A percentile compares a stretch with the other conserved stretches of the same genome.
These are phyloP conservation scores for Phytophthora nicotianae DNA, from an alignment of 352 stramenopile genomes.

Conservation along the genomic window DNA sequence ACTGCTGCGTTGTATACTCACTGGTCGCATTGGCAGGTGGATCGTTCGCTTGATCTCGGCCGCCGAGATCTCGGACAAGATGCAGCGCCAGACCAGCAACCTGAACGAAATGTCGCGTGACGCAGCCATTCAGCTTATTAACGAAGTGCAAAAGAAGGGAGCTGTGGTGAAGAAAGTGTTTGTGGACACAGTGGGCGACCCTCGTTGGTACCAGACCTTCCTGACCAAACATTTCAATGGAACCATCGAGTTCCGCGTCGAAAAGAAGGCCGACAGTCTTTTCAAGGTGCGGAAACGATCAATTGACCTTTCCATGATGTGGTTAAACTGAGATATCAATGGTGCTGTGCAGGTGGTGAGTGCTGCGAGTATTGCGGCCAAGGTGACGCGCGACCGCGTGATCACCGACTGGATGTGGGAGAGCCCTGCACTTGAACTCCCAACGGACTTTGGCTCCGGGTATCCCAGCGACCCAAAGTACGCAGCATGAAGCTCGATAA, in stretches of 20 bases:
- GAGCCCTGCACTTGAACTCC: constrained; percentile 59
- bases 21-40: constrained; percentile 74
- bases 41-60: constrained; percentile 91
- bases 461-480: constrained; percentile 95
- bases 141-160: constrained; percentile 84
- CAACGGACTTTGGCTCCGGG: constrained; percentile 83
- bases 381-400: constrained; percentile 92
- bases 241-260: constrained; percentile 93
- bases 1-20: too few relatives aligned
- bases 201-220: constrained; percentile 90
- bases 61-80: constrained; percentile 94
- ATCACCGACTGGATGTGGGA: constrained; percentile 92
- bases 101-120: constrained; percentile 96
- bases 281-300: constrained; percentile 77
- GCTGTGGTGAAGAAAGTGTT: constrained; percentile 91
- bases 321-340: background rate
- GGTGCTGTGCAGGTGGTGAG: constrained; percentile 70
- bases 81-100: constrained; percentile 90
- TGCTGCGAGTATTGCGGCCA: constrained; percentile 93
- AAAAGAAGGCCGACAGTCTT: constrained; percentile 96
- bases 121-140: constrained; percentile 94
- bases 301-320: background rate
- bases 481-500: background rate
- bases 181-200: constrained; percentile 95
- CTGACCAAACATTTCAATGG: constrained; percentile 91